Evolutionary conservation across 805 yeast species (phyloP), one percentile per base, ranked within the genome.

Genomic region (Priceomyces fermenticarens): DNA sequence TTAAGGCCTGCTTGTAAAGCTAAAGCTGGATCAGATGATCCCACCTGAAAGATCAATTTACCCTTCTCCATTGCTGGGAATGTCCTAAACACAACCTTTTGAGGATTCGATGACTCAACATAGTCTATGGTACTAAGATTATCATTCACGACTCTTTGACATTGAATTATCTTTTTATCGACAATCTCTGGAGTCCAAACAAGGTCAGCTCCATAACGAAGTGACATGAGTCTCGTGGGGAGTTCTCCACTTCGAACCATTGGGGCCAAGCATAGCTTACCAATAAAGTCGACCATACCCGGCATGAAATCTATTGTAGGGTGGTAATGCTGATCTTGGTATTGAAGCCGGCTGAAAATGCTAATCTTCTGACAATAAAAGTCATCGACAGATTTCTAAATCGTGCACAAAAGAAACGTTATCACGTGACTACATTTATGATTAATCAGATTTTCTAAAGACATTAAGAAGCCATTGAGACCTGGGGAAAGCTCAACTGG

Each of bases 161-260:
- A 87, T 16, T 78, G 77, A 15, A 89, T 55, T 29, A 93, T 62
- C 58, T 88, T 89, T 59, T 83, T 86, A 59, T 93, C 99, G 15
- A 93, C 78, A 45, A 90, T 85, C 60, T 93, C 99, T 0, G 99
- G 99, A 6, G 67, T 46, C 99, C 99, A 93, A 4, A 93, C 98
- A 35, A 91, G 68, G 61, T 93, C 98, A 0, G 97, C 96, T 2
- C 97, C 97, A 58, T 87, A 73, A 48, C 76, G 77, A 16, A 93
- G 70, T 0, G 97, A 83, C 48, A 90, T 58, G 6, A 91, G 71
- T 41, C 99, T 72, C 7, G 89, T 83, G 4, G 99, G 98, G 4
- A 93, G 76, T 65, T 93, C 99, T 10, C 98, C 96, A 31, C 91
- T 85, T 28, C 99, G 73, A 38, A 91, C 97, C 99, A 91, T 91